phyloP scores from a whole-genome alignment of 345 rosid species.

The Salix exigua region DNA sequence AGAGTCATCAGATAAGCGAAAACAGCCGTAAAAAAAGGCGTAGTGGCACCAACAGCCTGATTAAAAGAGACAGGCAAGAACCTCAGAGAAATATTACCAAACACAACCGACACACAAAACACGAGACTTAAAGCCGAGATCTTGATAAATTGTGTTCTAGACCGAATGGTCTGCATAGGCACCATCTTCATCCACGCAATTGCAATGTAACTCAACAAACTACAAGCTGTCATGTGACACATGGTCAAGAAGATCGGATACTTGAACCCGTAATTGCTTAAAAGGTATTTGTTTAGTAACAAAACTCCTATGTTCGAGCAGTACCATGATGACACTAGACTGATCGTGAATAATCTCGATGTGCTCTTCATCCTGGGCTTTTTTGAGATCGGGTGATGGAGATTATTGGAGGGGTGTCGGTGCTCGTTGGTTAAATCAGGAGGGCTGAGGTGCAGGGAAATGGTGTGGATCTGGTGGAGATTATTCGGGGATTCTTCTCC shows the following conservation, averaged over 20 bases:
- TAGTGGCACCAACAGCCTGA: slow-evolving; percentile 96
- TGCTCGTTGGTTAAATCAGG: not conserved
- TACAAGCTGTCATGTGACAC: slow-evolving; percentile 99
- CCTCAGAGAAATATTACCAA: slow-evolving; percentile 81
- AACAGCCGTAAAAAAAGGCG: slow-evolving; percentile 96
- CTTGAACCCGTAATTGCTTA: slow-evolving; percentile 94
- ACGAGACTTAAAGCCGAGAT: slow-evolving; percentile 82
- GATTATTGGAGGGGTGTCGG: not conserved
- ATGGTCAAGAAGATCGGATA: slow-evolving; percentile 97
- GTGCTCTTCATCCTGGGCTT: slow-evolving; percentile 38
- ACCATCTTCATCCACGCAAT: slow-evolving; percentile 98
- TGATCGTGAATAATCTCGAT: slow-evolving; percentile 67
- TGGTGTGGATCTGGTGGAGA: not conserved
- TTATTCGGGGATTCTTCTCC: not conserved
- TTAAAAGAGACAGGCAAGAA: slow-evolving; percentile 86
- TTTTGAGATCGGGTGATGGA: not conserved
- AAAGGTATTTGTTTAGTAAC: slow-evolving; percentile 83
- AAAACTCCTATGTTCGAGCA: slow-evolving; percentile 93
- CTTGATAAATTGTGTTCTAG: slow-evolving; percentile 82
- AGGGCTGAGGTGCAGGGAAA: not conserved
- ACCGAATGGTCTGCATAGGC: slow-evolving; percentile 95
- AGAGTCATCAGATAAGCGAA: slow-evolving; percentile 87
- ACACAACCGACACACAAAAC: slow-evolving; percentile 93
- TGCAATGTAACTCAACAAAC: slow-evolving; percentile 82
- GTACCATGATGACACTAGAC: slow-evolving; percentile 85